These are phyloP conservation scores for Rickenella mellea DNA, from an alignment of 768 basidiomycete species.

Conservation along the genomic window DNA sequence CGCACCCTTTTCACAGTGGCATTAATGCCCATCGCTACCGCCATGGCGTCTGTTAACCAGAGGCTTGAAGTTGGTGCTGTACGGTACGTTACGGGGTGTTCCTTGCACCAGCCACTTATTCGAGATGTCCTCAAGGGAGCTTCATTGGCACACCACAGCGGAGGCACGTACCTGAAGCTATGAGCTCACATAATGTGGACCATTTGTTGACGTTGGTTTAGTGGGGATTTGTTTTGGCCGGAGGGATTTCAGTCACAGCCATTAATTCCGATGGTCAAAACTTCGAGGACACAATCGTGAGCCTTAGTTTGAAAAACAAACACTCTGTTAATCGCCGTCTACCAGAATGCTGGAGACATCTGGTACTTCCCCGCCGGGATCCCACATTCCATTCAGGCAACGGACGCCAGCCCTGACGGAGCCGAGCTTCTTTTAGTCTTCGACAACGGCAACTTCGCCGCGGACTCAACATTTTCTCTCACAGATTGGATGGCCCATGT, in stretches of 20 bases:
- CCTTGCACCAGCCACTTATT: not conserved
- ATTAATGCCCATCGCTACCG: slow-evolving; percentile 30
- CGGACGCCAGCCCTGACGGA: slow-evolving; percentile 21
- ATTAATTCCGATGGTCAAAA: slow-evolving; percentile 42
- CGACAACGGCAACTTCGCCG: slow-evolving; percentile 36
- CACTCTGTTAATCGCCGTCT: slow-evolving; percentile 11
- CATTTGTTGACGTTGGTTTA: too few relatives aligned
- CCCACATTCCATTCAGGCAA: slow-evolving; percentile 31
- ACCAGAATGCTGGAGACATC: slow-evolving; percentile 30
- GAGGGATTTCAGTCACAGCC: slow-evolving; percentile 38
- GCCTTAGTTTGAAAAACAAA: slow-evolving; percentile 12
- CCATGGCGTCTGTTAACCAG: slow-evolving; percentile 26
- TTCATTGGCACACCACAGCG: slow-evolving; percentile 33
- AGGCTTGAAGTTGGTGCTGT: slow-evolving; percentile 30
- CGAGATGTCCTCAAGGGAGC: slow-evolving; percentile 18
- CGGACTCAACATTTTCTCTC: slow-evolving; percentile 50
- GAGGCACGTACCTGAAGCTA: slow-evolving; percentile 12
- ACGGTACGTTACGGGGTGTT: slow-evolving; percentile 17
- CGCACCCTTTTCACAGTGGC: slow-evolving; percentile 18
- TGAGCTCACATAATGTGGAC: not conserved
- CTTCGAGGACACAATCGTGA: slow-evolving; percentile 44
- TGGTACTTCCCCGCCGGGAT: slow-evolving; percentile 54
- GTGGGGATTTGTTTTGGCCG: too few relatives aligned
- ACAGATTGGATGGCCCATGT: slow-evolving; percentile 64
- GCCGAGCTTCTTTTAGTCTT: slow-evolving; percentile 44